Base-by-base conservation (phyloP, 2,329 filamentous ascomycete genomes). In the Penicillium sp. region DNA sequence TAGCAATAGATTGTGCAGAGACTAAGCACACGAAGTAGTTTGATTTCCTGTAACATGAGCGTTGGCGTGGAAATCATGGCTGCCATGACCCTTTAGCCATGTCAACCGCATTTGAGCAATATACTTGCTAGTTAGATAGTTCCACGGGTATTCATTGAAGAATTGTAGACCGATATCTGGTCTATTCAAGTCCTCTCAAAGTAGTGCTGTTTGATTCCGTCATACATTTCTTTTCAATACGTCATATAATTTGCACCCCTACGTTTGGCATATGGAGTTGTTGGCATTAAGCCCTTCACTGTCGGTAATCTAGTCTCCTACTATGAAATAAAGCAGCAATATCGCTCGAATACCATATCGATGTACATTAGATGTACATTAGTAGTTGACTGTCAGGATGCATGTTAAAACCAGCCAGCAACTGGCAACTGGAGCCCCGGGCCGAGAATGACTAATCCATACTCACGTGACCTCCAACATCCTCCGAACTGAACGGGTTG, bases 401-500 rank as follows among this genome's bases (percentile, higher is more conserved):
- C 13, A 16, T 16, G 29, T 23, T 2, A 7, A 46, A 7, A 33
- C 31, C 10, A 36, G 27, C 16, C 45, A 21, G 6, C 43, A 54
- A 49, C 52, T 49, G 52, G 45, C 19, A 33, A 15, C 31, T 15
- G 11, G 31, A 1, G 2, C 25, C 41, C 41, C 40, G 19, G 33
- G 15, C 33, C 25, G 23, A 19, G 3, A 29, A 39, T 57, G 54
- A 57, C 54, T 57, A 57, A 57, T 10, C 1, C 0, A 4, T 0
- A 2, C 0, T 1, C 54, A 57, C 54, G 43, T 57, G 54, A 57
- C 54, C 34, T 36, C 49, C 49, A 53, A 57, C 54, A 57, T 53
- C 54, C 48, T 57, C 54, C 54, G 54, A 57, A 53, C 49, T 34
- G 49, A 57, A 53, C 54, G 54, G 54, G 43, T 50, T 43, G 47